Evolutionary conservation across 305 asterid species (phyloP), one percentile per base, ranked within the genome.

Genomic region (Stenogyne calaminthoides): DNA sequence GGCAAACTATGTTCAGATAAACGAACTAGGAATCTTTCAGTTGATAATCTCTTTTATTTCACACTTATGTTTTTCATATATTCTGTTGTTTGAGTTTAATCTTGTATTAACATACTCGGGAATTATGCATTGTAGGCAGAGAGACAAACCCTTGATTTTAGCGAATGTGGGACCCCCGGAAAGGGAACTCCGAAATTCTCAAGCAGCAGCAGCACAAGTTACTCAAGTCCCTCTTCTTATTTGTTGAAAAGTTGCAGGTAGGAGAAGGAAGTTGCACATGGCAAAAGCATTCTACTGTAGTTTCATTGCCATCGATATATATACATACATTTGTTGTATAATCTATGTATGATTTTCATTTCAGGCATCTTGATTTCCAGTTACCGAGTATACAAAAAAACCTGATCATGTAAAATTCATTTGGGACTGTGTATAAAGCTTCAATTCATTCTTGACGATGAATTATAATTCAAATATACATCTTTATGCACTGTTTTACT

Each of bases 141-240:
- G 88, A 80, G 96, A 52, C 96, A 98, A 3, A 85, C 86, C 0
- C 99, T 95, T 20, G 99, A 95, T 74, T 95, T 95, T 64, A 95
- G 97, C 16, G 97, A 95, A 83, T 92, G 98, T 54, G 98, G 87
- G 69, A 88, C 97, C 11, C 98, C 98, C 8, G 85, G 75, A 16
- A 90, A 84, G 78, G 89, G 83, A 49, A 75, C 76, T 60, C 84
- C 83, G 46, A 89, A 72, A 51, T 44, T 70, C 29, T 61, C 84
- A 16, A 62, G 82, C 78, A 64, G 56, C n/a, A n/a, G n/a, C 56
- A 49, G 81, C 79, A 39, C 54, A 25, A 70, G 80, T 80, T 87
- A 77, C 67, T 79, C 91, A 14, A 87, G 88, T 71, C 89, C 97
- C 16, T 84, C 96, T 78, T 88, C 96, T 80, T 83, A 89, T 82